phyloP scores from a whole-genome alignment of 208 protist genomes.

The Leishmania amazonensis region DNA sequence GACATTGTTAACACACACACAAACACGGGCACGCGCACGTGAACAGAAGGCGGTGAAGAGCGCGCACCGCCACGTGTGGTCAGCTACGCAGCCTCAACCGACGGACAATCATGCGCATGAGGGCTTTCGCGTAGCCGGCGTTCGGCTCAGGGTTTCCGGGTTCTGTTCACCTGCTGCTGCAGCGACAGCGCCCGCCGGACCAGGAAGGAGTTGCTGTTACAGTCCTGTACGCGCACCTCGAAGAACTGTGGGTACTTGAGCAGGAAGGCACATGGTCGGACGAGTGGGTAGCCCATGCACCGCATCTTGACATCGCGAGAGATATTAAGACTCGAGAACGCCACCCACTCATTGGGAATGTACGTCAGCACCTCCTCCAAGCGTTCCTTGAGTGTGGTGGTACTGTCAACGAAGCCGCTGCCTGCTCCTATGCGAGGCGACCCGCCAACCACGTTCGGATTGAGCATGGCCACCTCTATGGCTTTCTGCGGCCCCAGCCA shows the following conservation, averaged over 20 bases:
- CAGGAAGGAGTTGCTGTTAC: slow-evolving; percentile 31
- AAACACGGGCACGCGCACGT: too few species aligned
- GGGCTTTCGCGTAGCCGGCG: not conserved
- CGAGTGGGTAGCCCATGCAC: slow-evolving; percentile 57
- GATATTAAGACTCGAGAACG: slow-evolving; percentile 41
- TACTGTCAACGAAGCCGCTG: slow-evolving; percentile 8
- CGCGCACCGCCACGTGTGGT: not conserved
- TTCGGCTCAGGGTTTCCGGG: not conserved
- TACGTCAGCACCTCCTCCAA: slow-evolving; percentile 56
- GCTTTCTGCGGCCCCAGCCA: slow-evolving; percentile 7
- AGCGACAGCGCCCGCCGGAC: slow-evolving; percentile 55
- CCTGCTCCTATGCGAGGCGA: not conserved
- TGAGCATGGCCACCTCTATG: not conserved
- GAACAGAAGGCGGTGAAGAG: not conserved
- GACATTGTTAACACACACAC: not conserved
- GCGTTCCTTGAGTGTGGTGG: slow-evolving; percentile 23
- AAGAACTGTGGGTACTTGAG: slow-evolving; percentile 66
- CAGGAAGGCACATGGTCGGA: slow-evolving; percentile 47
- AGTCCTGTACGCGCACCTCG: slow-evolving; percentile 45
- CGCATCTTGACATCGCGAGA: slow-evolving; percentile 55
- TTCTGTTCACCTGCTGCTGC: slow-evolving; percentile 27
- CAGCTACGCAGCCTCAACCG: not conserved
- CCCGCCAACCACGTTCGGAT: not conserved
- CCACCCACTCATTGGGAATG: slow-evolving; percentile 66
- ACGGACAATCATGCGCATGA: not conserved